These are phyloP conservation scores for Chrysoporthe austroafricana DNA, from an alignment of 2,329 filamentous ascomycete species.

Conservation along the genomic window DNA sequence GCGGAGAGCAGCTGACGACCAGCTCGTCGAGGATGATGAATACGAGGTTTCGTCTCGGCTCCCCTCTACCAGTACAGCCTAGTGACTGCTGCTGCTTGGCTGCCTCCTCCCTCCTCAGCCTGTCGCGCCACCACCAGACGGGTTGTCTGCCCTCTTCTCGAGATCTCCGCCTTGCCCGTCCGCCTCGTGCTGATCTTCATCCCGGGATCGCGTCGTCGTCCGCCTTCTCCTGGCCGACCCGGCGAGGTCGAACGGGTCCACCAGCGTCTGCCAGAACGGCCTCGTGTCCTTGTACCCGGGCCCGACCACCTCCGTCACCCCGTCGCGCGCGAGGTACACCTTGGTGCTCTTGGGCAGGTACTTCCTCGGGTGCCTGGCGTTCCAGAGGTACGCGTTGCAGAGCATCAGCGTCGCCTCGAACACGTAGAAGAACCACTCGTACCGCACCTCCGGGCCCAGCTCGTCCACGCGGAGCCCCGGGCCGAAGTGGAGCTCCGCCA, in stretches of 20 bases:
- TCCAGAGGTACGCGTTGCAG: slow-evolving; percentile 44
- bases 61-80: neutral
- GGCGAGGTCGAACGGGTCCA: slow-evolving; percentile 39
- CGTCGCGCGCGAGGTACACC: slow-evolving; percentile 45
- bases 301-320: slow-evolving; percentile 40
- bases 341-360: slow-evolving; percentile 42
- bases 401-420: slow-evolving; percentile 49
- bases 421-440: slow-evolving; percentile 52
- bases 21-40: neutral
- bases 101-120: slow-evolving; percentile 6
- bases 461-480: slow-evolving; percentile 33
- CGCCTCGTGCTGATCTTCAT: slow-evolving; percentile 23
- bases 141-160: neutral
- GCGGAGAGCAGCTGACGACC: neutral
- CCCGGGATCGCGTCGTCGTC: slow-evolving; percentile 34
- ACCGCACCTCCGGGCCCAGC: slow-evolving; percentile 42
- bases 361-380: slow-evolving; percentile 43
- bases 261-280: slow-evolving; percentile 28
- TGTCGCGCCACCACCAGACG: neutral
- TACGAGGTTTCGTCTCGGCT: neutral
- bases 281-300: slow-evolving; percentile 38
- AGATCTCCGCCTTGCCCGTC: neutral
- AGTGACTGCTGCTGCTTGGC: neutral
- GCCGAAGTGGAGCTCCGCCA: slow-evolving; percentile 39
- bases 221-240: slow-evolving; percentile 30